These are phyloP conservation scores for Sphaceloma murrayae DNA, from an alignment of 2,329 filamentous ascomycete genomes.

Conservation along the genomic window DNA sequence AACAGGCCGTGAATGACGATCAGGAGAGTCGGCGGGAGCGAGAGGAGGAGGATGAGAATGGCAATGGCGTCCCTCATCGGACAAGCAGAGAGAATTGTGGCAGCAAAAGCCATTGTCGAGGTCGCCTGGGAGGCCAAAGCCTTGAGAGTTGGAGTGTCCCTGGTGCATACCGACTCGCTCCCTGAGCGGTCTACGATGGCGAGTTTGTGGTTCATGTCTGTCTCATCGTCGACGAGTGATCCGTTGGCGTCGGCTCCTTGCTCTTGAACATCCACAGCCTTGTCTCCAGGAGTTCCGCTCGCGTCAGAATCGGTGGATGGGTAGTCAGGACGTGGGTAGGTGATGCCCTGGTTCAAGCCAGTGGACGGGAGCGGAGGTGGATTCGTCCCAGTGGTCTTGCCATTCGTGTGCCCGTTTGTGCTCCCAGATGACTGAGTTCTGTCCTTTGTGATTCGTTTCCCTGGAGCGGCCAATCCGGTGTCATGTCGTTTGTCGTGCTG, in stretches of 20 bases:
- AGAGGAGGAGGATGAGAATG: slow-evolving; percentile 90
- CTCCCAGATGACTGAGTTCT: slow-evolving; percentile 32
- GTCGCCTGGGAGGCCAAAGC: slow-evolving; percentile 59
- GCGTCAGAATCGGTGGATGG: slow-evolving; percentile 16
- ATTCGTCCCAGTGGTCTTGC: slow-evolving; percentile 27
- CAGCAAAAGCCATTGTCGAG: slow-evolving; percentile 64
- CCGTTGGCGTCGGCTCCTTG: slow-evolving; percentile 13
- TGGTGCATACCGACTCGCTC: slow-evolving; percentile 14
- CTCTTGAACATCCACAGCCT: slow-evolving; percentile 7
- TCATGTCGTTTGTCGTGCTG: slow-evolving; percentile 59
- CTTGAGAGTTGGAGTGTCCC: slow-evolving; percentile 38
- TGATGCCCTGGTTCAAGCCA: slow-evolving; percentile 32
- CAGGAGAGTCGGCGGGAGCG: slow-evolving; percentile 78
- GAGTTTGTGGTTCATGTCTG: slow-evolving; percentile 7
- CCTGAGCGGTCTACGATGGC: slow-evolving; percentile 5
- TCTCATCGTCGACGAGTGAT: slow-evolving; percentile 16
- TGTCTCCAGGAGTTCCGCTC: slow-evolving; percentile 13
- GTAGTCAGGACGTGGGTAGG: slow-evolving; percentile 27
- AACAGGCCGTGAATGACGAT: slow-evolving; percentile 88
- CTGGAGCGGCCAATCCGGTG: slow-evolving; percentile 73
- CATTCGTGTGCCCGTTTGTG: slow-evolving; percentile 34
- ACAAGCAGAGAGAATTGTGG: slow-evolving; percentile 80
- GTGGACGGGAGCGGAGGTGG: slow-evolving; percentile 33
- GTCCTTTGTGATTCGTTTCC: slow-evolving; percentile 52
- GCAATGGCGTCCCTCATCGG: slow-evolving; percentile 91